A percentile compares a stretch with the other conserved stretches of the same genome.
Conservation (phyloP, 306 rosid species). For the Acacia confusa region DNA sequence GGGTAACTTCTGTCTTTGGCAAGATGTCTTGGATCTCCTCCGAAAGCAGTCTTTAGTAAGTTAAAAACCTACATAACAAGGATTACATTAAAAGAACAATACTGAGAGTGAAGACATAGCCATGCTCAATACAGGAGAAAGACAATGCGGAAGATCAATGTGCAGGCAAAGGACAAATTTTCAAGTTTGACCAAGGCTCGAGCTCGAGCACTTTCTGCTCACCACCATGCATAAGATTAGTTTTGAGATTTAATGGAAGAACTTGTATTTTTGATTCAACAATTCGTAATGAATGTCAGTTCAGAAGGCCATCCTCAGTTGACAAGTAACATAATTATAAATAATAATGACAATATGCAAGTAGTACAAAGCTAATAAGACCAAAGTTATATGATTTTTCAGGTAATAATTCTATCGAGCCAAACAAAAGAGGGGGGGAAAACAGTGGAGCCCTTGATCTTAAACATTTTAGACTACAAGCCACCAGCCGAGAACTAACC, state of each 20-base stretch:
- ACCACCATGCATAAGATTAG: slow-evolving; percentile 17
- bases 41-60: slow-evolving; percentile 58
- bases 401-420: slow-evolving; percentile 17
- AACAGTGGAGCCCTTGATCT: background rate
- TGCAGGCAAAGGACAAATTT: background rate
- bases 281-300: background rate
- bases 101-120: slow-evolving; percentile 9
- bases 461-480: slow-evolving; percentile 17
- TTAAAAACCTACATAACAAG: slow-evolving; percentile 53
- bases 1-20: slow-evolving; percentile 50
- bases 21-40: slow-evolving; percentile 44
- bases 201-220: slow-evolving; percentile 19
- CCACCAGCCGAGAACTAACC: slow-evolving; percentile 47
- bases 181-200: slow-evolving; percentile 8
- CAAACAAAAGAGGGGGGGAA: background rate
- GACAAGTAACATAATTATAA: background rate
- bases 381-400: slow-evolving; percentile 24
- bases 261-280: slow-evolving; percentile 14
- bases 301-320: slow-evolving; percentile 3
- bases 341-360: background rate
- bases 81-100: slow-evolving; percentile 23
- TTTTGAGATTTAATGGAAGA: slow-evolving; percentile 10
- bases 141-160: background rate
- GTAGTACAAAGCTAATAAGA: background rate
- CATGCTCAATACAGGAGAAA: slow-evolving; percentile 15